Evolutionary conservation across 2,329 filamentous ascomycete species (phyloP), one percentile per base, ranked within the genome.

Genomic region (Blumeriella jaapii): DNA sequence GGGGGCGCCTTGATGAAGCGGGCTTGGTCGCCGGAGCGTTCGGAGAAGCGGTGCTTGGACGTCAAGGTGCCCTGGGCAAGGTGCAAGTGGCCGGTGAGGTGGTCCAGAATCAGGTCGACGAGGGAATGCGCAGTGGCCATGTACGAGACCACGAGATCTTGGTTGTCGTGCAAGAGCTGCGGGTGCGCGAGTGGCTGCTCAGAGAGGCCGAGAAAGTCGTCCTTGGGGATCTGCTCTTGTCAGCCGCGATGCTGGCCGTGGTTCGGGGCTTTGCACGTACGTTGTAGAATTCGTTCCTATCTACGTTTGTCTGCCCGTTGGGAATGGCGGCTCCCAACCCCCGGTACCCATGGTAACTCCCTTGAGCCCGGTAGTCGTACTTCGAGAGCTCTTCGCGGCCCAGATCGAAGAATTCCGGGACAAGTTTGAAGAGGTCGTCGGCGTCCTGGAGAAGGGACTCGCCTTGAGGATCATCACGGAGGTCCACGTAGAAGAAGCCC

Each of bases 301-400:
- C 52, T 14, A 45, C 16, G 29, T 44, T 51, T 9, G 49, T 49
- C 14, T 47, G 38, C 32, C 47, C 46, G 31, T 51, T 47, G 19
- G 48, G 41, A 20, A 48, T 41, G 5, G 41, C 40, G 10, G 24
- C 42, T 8, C 48, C 50, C 25, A 45, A 44, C 4, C 46, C 42
- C 27, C 50, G 51, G 31, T 53, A 53, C 6, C 46, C 49, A 19
- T 43, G 40, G 38, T 51, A 52, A 25, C 45, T 51, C 2, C 41
- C 47, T 17, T 31, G 25, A 9, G 13, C 31, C 11, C 41, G 47
- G 37, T 69, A 70, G 42, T 74, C 69, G 45, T 71, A 75, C 36
- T 63, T 61, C n/a, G 57, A 46, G 47, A 73, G 70, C 46, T 74
- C 71, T 7, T 64, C 56, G 0, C 65, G 42, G 1, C 60, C 58